Evolutionary conservation across 495 filamentous ascomycete genomes (phyloP), one percentile per base, ranked within the genome.

Genomic region (Chaetomium fimeti): DNA sequence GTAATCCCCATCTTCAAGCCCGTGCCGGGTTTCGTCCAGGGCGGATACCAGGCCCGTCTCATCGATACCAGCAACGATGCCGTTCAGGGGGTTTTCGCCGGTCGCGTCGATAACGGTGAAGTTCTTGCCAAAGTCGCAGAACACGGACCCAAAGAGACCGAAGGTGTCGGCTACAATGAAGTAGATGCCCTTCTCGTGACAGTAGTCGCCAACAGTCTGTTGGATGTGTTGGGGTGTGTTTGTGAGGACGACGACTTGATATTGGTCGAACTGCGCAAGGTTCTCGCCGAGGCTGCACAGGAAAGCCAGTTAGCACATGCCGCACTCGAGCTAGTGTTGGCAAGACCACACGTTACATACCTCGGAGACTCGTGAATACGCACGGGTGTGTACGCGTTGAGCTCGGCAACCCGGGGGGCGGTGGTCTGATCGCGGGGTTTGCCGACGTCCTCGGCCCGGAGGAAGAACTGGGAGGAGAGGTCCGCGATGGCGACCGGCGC

Each of bases 381-480:
- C 24, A 97, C 89, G 4, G 94, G 94, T 11, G 93, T 95, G 68
- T 99, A 99, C 36, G 92, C 91, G 77, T 99, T 99, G 48, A 99
- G 83, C 76, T 98, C 94, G 54, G 90, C 90, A 18, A 99, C 90
- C 62, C 91, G 87, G 6, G 94, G 93, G 3, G 89, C 90, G 2
- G 92, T 96, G 59, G 89, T 89, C 56, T 85, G 84, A 60, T 92
- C 95, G 71, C 95, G 87, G 3, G 92, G 89, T 78, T 96, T 94
- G 72, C 94, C 95, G 63, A 98, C 88, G 76, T 99, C 94, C 68
- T 89, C 85, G 13, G 83, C 80, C 68, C 85, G 90, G 16, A 98
- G 87, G 86, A 97, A 99, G 81, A 98, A 99, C 74, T 98, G 94
- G 25, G 94, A 89, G 27, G 92, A 96, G 48, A 98, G 88, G 72